Base-by-base conservation (phyloP, 768 basidiomycete genomes). In the Pleurotus tuoliensis region DNA sequence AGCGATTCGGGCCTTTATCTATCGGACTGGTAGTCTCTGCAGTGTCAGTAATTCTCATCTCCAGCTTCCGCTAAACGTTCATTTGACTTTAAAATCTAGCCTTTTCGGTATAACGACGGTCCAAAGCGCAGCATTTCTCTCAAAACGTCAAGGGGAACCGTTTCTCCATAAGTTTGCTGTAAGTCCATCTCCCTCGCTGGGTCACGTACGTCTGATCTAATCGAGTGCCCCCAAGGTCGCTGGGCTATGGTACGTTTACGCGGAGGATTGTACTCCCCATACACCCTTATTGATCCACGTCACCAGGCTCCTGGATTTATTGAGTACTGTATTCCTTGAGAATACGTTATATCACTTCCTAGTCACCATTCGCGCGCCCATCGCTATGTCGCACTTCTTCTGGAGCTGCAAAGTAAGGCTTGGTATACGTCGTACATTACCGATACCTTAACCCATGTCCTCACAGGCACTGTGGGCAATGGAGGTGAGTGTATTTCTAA, bases 151-250 rank as follows among this genome's bases (percentile, higher is more conserved):
- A 1, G 79, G 78, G 76, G 62, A 62, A 30, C 59, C 61, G 22
- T 64, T 80, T 40, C 30, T 74, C 25, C 57, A 60, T 2, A 64
- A 65, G 15, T 74, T 74, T 59, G 65, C 73, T 8, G 70, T 80
- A 20, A 63, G 51, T 3, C 25, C 9, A 9, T 15, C 2, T 50
- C 37, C 25, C 37, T 34, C 5, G 15, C n/a, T 20, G 9, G 48
- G 16, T 15, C 46, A 9, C 25, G 6, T 15, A 25, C 16, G 18
- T 18, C 22, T 18, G n/a, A 6, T 25, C 24, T 25, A 47, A 20
- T 2, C 6, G 7, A 47, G 9, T 7, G 18, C 8, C 18, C 16
- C 11, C 11, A 40, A 53, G 51, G 51, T 53, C n/a, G 37, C 9
- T 20, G 51, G 16, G 5, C 51, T 53, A 16, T 53, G 51, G 51